Evolutionary conservation across 495 filamentous ascomycete genomes (phyloP), one percentile per base, ranked within the genome.

Genomic region (Corynascus novoguineensis): DNA sequence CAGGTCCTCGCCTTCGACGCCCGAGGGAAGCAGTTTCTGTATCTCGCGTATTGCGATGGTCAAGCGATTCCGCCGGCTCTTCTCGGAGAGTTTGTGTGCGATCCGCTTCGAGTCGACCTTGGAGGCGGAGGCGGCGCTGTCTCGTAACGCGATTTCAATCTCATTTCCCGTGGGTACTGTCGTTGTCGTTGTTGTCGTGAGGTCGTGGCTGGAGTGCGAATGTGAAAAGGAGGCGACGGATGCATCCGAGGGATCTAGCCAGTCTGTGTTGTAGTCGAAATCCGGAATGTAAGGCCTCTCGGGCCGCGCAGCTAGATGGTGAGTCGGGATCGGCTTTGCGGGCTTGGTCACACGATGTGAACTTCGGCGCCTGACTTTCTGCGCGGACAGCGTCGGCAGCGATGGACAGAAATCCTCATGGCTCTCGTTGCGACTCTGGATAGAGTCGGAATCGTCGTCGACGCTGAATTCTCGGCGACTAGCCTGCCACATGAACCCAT

Each of bases 51-150:
- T 68, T 11, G 67, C 67, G 21, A 62, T 50, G 0, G 67, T 68
- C 15, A 68, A 47, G 14, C 67, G 32, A n/a, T 65, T 70, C 41
- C 67, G 57, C 4, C 67, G 50, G 12, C 42, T 64, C 59, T 70
- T 70, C 61, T 70, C 67, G 6, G 67, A 70, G n/a, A 70, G 55
- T 56, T 68, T 70, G 56, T 70, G 67, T 9, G 65, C 67, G 14
- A 70, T 61, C 11, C 63, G 54, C 31, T 66, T 66, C 19, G 61
- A 65, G 22, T 61, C 53, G 12, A 61, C 34, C 48, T 64, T 62
- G 14, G 54, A 40, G 11, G 53, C 38, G 9, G 60, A 53, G 53
- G 48, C n/a, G n/a, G n/a, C 46, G 27, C 60, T 58, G 17, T 63
- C 60, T 0, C 38, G 46, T 31, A 44, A 50, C 12, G 44, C 40